phyloP scores from a whole-genome alignment of 768 basidiomycete species.

The Sistotremastrum suecicum region DNA sequence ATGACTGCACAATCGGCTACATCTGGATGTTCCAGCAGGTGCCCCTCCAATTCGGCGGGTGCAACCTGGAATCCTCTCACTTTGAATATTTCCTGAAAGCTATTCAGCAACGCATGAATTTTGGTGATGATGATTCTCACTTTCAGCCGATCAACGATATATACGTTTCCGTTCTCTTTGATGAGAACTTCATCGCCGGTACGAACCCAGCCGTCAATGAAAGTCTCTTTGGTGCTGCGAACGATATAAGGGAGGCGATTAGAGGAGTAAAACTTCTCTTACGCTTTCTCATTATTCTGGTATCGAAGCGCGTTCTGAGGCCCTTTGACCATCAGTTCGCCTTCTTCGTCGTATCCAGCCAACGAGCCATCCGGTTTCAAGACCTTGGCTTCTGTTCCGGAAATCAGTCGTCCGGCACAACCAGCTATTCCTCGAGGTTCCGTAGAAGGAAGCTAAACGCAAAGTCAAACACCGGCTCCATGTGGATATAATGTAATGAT shows the following conservation, averaged over 20 bases:
- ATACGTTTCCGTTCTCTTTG: constrained; percentile 26
- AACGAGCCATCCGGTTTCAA: constrained; percentile 43
- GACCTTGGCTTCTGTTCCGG: constrained; percentile 40
- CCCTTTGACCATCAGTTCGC: constrained; percentile 43
- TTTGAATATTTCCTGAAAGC: constrained; percentile 46
- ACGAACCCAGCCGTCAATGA: constrained; percentile 44
- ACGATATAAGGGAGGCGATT: not conserved
- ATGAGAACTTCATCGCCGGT: constrained; percentile 56
- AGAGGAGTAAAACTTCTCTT: constrained; percentile 12
- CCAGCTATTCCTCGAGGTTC: constrained; percentile 30
- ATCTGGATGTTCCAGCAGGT: constrained; percentile 42
- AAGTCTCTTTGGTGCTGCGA: constrained; percentile 50
- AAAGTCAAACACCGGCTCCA: not conserved
- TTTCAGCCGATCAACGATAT: not conserved
- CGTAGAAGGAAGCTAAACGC: not conserved
- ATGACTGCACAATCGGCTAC: constrained; percentile 30
- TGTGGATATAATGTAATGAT: constrained; percentile 20
- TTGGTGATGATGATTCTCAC: not conserved
- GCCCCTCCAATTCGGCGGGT: constrained; percentile 26
- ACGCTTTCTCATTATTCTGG: constrained; percentile 48
- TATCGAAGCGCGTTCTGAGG: constrained; percentile 48
- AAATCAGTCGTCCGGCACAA: constrained; percentile 42
- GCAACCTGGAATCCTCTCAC: constrained; percentile 24
- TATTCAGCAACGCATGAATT: not conserved
- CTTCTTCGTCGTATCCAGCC: constrained; percentile 40